Percentiles rank a stretch among this genome's conserved stretches.
These are phyloP conservation scores for Euptelea pleiosperma DNA, from an alignment of 164 flowering plant species.

Conservation along the genomic window DNA sequence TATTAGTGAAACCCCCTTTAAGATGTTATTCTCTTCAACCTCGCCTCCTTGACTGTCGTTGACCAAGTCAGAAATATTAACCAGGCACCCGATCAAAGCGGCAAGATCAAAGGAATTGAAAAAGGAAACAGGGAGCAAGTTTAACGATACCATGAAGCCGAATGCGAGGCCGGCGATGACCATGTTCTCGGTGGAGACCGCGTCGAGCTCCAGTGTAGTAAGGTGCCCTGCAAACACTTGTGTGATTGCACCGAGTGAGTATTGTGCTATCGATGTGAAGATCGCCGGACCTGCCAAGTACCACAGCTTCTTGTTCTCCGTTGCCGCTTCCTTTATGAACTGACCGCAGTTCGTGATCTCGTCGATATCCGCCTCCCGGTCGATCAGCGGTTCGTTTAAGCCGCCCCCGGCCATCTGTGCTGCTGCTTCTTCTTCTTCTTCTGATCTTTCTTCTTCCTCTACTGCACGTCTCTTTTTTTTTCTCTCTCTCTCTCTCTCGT, in stretches of 20 bases:
- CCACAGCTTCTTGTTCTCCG: slow-evolving; percentile 33
- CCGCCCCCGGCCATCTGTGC: slow-evolving; percentile 18
- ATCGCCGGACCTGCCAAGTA: slow-evolving; percentile 32
- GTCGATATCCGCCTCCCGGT: slow-evolving; percentile 12
- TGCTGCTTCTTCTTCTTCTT: too few relatives aligned
- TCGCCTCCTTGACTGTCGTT: too few relatives aligned
- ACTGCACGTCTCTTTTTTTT: too few relatives aligned
- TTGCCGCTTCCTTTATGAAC: slow-evolving; percentile 17
- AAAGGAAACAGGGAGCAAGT: too few relatives aligned
- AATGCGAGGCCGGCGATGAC: slow-evolving; percentile 36
- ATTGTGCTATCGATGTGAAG: slow-evolving; percentile 31
- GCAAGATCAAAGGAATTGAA: too few relatives aligned
- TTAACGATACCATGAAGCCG: slow-evolving; percentile 39
- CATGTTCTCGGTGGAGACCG: slow-evolving; percentile 32
- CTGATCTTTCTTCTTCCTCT: too few relatives aligned
- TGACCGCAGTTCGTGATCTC: slow-evolving; percentile 17
- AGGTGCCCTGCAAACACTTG: slow-evolving; percentile 35
- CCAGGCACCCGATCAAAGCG: too few relatives aligned
- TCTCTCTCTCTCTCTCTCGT: too few relatives aligned
- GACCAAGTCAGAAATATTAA: too few relatives aligned
- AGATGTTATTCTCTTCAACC: too few relatives aligned
- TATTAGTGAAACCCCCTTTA: too few relatives aligned
- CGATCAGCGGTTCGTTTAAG: slow-evolving; percentile 16
- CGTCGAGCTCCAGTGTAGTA: slow-evolving; percentile 32
- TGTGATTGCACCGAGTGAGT: slow-evolving; percentile 30